Base-by-base conservation (phyloP, 371 early-diverging fungal genomes). In the Chytridium lagenaria region DNA sequence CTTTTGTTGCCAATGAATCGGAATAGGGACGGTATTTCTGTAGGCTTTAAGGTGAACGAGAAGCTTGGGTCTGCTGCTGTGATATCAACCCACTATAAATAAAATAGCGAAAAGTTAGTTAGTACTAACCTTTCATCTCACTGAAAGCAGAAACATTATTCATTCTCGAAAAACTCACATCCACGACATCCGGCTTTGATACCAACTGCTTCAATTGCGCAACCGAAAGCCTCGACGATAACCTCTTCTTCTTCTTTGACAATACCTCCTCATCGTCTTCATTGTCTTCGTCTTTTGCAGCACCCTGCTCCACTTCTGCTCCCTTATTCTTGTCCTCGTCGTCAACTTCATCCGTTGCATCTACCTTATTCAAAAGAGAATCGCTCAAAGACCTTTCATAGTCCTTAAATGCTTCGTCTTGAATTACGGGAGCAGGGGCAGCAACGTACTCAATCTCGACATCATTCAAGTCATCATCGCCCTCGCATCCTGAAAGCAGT, bases 1-100 rank as follows among this genome's bases (percentile, higher is more conserved):
- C 83, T 97, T 98, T 74, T 94, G 94, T 61, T 89, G 90, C 99
- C 99, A 99, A 80, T 99, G 98, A 30, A 86, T 81, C 12, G 99
- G 98, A 0, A 99, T 96, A 19, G 98, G 98, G 3, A 99, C 98
- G 0, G 96, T 91, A 78, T 98, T 97, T 59, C 95, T 87, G 65
- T 89, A 88, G 1, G 95, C 88, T 81, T 98, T 99, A 26, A 98
- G 83, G 23, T 90, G 83, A 1, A 96, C 95, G n/a, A 98, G 85
- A 19, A 97, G 85, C 37, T 90, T 88, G 98, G 98, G 77, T 98
- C 97, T 1, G 87, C 83, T 0, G 98, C 94, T 22, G 95, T 94
- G 1, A 91, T 92, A 85, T 97, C 99, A 69, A 95, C 94, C 95
- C 96, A 95, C 86, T 88, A 69, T 2, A 23, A 19, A 5, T 57